Percentiles rank a stretch among this genome's conserved stretches.
These are phyloP conservation scores for Cercospora sp. DNA, from an alignment of 2,329 filamentous ascomycete species.

Conservation along the genomic window DNA sequence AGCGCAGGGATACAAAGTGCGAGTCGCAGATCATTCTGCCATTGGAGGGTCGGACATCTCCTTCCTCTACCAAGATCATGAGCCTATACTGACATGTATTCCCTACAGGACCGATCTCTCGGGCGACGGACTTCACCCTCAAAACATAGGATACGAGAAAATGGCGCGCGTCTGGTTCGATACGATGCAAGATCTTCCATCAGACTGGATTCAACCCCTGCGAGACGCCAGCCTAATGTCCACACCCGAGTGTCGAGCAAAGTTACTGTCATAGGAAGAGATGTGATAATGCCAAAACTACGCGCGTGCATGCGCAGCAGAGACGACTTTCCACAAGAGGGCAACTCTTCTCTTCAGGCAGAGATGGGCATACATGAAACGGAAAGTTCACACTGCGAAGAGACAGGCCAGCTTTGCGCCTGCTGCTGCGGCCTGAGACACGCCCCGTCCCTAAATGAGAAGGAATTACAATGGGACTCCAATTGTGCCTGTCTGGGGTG, in stretches of 20 bases:
- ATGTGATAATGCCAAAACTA: not conserved
- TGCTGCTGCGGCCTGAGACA: too few relatives aligned
- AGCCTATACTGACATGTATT: too few relatives aligned
- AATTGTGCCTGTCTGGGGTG: too few relatives aligned
- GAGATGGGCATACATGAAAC: too few relatives aligned
- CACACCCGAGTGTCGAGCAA: conserved; percentile 3
- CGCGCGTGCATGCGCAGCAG: too few relatives aligned
- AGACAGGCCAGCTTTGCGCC: too few relatives aligned
- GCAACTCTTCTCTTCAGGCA: too few relatives aligned
- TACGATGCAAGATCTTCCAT: conserved; percentile 9
- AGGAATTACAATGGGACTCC: too few relatives aligned
- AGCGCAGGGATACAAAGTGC: conserved; percentile 32
- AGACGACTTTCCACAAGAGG: too few relatives aligned
- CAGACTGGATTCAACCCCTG: conserved; percentile 10
- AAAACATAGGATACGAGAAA: conserved; percentile 10
- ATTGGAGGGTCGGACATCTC: not conserved
- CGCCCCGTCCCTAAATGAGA: too few relatives aligned
- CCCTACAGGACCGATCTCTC: conserved; percentile 1
- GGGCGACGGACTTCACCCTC: conserved; percentile 12
- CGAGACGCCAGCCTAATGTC: conserved; percentile 1
- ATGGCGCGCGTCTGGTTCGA: conserved; percentile 19
- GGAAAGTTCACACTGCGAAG: too few relatives aligned
- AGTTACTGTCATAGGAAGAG: not conserved
- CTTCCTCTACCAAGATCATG: too few relatives aligned
- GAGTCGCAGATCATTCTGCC: conserved; percentile 32